Percentiles rank a stretch among this genome's conserved stretches.
These are phyloP conservation scores for Trichophyton verrucosum DNA, from an alignment of 2,329 filamentous ascomycete genomes.

Conservation along the genomic window DNA sequence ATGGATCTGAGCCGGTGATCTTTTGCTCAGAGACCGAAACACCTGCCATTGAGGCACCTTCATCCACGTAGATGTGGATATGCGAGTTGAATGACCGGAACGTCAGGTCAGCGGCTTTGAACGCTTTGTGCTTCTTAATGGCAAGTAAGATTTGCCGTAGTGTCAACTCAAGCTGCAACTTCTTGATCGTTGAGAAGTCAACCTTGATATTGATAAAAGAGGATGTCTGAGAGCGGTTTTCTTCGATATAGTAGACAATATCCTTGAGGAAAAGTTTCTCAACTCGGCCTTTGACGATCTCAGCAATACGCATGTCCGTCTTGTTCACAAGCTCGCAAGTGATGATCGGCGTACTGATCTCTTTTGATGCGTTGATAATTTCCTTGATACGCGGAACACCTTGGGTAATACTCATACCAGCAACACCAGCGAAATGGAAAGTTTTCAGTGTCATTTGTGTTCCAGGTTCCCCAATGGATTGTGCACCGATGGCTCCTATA, in stretches of 20 bases:
- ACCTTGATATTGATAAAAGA: conserved; percentile 71
- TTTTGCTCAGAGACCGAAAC: conserved; percentile 33
- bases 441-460: conserved; percentile 99
- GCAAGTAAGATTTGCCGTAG: conserved; percentile 60
- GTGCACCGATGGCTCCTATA: conserved; percentile 88
- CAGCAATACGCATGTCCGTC: conserved; percentile 63
- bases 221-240: conserved; percentile 68
- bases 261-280: conserved; percentile 90
- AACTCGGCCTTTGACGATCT: conserved; percentile 81
- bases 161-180: conserved; percentile 68
- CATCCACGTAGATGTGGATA: conserved; percentile 60
- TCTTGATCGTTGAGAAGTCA: conserved; percentile 63
- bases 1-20: conserved; percentile 33
- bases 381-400: conserved; percentile 99
- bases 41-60: conserved; percentile 23
- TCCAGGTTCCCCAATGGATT: conserved; percentile 95
- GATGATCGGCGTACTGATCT: conserved; percentile 89
- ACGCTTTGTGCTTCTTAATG: conserved; percentile 68
- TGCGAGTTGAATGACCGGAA: conserved; percentile 39
- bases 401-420: conserved; percentile 97
- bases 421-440: conserved; percentile 99
- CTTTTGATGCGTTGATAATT: conserved; percentile 96
- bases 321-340: conserved; percentile 71
- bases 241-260: conserved; percentile 66
- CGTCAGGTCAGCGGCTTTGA: conserved; percentile 54